Evolutionary conservation across 2,329 filamentous ascomycete species (phyloP).

Genomic region (Aspergillus viridinutans): DNA sequence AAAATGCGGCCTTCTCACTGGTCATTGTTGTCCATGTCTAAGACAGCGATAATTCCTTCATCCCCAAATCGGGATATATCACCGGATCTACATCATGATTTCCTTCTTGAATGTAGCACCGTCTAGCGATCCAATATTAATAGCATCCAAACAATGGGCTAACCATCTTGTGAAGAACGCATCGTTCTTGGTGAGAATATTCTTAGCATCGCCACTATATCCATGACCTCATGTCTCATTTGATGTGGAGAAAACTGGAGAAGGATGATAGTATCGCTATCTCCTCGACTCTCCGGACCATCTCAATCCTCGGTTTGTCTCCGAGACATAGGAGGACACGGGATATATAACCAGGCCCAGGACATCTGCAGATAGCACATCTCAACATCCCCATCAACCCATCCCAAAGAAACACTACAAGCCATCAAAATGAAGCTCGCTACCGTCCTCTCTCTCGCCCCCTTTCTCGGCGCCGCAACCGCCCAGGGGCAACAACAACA

Average conservation of each 20-base stretch:
- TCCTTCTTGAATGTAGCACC: too few relatives aligned
- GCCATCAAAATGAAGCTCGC: neutral
- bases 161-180: too few relatives aligned
- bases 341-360: neutral
- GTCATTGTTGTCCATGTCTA: neutral
- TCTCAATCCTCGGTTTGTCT: too few relatives aligned
- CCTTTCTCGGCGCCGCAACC: neutral
- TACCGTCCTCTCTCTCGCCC: neutral
- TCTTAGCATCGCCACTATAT: too few relatives aligned
- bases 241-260: neutral
- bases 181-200: neutral
- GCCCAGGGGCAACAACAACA: neutral
- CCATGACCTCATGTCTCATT: neutral
- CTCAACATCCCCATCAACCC: too few relatives aligned
- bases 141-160: too few relatives aligned
- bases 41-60: neutral
- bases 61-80: neutral
- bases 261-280: too few relatives aligned
- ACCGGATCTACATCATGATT: too few relatives aligned
- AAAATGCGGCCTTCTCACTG: too few relatives aligned
- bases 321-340: neutral
- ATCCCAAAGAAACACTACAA: too few relatives aligned
- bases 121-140: too few relatives aligned
- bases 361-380: neutral
- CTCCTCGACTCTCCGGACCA: neutral